Evolutionary conservation across 2,329 filamentous ascomycete species (phyloP).

Genomic region (Esteya vermicola): DNA sequence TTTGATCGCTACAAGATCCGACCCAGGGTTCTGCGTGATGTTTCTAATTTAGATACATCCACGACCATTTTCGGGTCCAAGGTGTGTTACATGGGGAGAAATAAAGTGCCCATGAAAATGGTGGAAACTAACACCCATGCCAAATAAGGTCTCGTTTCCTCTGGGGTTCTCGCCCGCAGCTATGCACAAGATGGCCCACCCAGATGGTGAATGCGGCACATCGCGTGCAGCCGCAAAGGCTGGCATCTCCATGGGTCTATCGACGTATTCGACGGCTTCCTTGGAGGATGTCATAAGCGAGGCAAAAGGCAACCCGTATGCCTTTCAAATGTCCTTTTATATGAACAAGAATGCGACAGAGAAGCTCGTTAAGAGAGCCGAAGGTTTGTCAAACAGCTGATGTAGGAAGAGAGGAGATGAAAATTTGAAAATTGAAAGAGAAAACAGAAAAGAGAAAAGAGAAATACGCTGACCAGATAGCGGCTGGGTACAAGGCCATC

Average conservation of each 20-base stretch:
- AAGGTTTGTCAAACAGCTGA: background rate
- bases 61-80: background rate
- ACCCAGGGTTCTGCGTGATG: background rate
- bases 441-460: too few species aligned
- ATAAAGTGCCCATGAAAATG: too few species aligned
- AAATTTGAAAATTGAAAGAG: too few species aligned
- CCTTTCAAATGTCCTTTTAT: background rate
- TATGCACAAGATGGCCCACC: slow-evolving; percentile 36
- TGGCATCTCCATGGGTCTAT: slow-evolving; percentile 25
- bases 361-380: background rate
- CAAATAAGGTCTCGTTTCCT: slow-evolving; percentile 17
- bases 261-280: slow-evolving; percentile 28
- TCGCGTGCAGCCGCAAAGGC: background rate
- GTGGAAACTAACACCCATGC: too few species aligned
- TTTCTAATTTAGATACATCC: slow-evolving; percentile 14
- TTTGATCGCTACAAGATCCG: slow-evolving; percentile 1
- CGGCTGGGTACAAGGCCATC: slow-evolving; percentile 13
- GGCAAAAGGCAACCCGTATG: slow-evolving; percentile 25
- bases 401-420: background rate
- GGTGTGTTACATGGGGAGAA: too few species aligned
- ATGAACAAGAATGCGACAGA: background rate
- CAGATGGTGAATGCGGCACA: slow-evolving; percentile 31
- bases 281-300: slow-evolving; percentile 30
- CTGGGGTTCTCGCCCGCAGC: slow-evolving; percentile 39
- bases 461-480: too few species aligned